Evolutionary conservation across 2,329 filamentous ascomycete species (phyloP).

Genomic region (Aspergillus nomiae): DNA sequence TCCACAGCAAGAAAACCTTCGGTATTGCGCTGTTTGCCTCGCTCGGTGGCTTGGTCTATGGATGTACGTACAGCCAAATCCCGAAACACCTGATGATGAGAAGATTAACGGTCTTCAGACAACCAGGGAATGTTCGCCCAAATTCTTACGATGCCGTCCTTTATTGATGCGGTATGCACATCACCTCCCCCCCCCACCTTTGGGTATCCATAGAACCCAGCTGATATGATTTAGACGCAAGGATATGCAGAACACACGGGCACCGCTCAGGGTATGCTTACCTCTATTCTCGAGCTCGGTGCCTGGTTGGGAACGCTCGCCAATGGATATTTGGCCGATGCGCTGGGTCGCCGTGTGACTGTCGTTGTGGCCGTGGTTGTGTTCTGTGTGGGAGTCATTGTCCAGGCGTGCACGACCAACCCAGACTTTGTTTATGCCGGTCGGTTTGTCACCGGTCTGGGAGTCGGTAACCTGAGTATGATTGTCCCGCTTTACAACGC

Average conservation of each 20-base stretch:
- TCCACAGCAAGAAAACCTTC: conserved; percentile 57
- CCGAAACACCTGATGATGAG: not conserved
- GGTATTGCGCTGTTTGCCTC: conserved; percentile 58
- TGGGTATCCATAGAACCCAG: not conserved
- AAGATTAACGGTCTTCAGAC: conserved; percentile 37
- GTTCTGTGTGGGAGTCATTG: conserved; percentile 41
- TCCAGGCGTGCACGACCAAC: conserved; percentile 37
- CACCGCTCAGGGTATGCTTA: conserved; percentile 35
- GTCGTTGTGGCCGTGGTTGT: conserved; percentile 36
- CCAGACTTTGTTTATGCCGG: conserved; percentile 39
- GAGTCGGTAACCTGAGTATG: conserved; percentile 45
- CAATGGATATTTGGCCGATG: conserved; percentile 42
- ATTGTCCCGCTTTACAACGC: conserved; percentile 45
- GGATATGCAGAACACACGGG: conserved; percentile 29
- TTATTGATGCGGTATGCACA: conserved; percentile 47
- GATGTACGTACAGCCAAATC: conserved; percentile 45
- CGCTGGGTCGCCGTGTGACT: conserved; percentile 36
- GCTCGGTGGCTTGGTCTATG: conserved; percentile 59
- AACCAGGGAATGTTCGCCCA: conserved; percentile 79
- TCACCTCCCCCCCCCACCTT: too few relatives aligned
- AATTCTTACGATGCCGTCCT: conserved; percentile 57
- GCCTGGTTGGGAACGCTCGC: conserved; percentile 41
- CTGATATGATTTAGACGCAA: conserved; percentile 22
- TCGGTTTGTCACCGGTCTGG: conserved; percentile 46
- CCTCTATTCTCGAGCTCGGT: conserved; percentile 45